Evolutionary conservation across 768 basidiomycete species (phyloP), one percentile per base, ranked within the genome.

Genomic region (Cystobasidium tubakii): DNA sequence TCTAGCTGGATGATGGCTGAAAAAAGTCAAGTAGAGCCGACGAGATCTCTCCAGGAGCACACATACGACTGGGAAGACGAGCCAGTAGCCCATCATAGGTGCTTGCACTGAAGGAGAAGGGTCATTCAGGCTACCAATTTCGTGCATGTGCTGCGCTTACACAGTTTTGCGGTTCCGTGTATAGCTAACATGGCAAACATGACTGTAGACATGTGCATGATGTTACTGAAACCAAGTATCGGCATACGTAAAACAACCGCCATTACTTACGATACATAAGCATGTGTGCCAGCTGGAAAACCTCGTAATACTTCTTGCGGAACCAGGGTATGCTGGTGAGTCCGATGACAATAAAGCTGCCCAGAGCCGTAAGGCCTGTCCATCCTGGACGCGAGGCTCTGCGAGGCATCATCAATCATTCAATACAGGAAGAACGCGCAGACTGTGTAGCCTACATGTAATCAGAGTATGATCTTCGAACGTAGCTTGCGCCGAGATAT

Each of bases 21-120:
- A 33, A 34, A 71, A 71, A 31, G 69, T 57, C 12, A 34, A 44
- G n/a, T 34, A 36, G 23, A 60, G n/a, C 13, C 69, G 50, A 29
- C 13, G 34, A 2, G 29, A 4, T 19, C 69, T 13, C 36, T 71
- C 69, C 13, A n/a, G 15, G 9, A 71, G 36, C 9, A 71, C 69
- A 54, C 53, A 55, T 4, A 71, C 2, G n/a, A 71, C 69, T 2
- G 69, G 69, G 29, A 71, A 71, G 33, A 71, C 69, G 54, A 71
- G 53, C 69, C 69, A 71, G 55, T 71, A 71, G 12, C 69, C 69
- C 50, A 71, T 29, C 69, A 71, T 71, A n/a, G 69, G 69, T 31
- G 55, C 50, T 60, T 55, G 50, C 17, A 71, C 69, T 71, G 27
- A 3, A 31, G 29, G 13, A 6, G 53, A 34, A 67, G 12, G 19